Evolutionary conservation across 176 grass and related monocot genomes (phyloP), one percentile per base, ranked within the genome.

Genomic region (Rhynchospora breviuscula): DNA sequence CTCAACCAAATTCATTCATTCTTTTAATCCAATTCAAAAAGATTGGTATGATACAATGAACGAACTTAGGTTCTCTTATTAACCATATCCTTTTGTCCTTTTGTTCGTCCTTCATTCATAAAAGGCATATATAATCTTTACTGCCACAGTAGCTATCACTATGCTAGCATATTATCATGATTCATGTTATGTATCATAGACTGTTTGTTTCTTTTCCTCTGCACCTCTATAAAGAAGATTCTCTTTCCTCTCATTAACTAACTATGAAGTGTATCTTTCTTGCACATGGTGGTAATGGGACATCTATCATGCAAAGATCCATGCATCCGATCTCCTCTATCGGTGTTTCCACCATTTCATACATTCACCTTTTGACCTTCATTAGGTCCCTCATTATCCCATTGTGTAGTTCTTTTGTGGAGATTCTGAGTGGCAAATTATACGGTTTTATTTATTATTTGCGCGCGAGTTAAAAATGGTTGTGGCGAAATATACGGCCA

Each of bases 161-260:
- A 25, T 76, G 73, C 72, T 56, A 77, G 73, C 73, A 56, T 77
- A 57, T 77, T 57, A 53, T 29, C 72, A 77, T 77, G 73, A 33
- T 77, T 77, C 25, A 17, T 56, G 23, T 14, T 77, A 23, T 56
- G 49, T 53, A 29, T 81, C 7, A 65, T 49, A 53, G 22, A 52
- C 62, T 25, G 60, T 52, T 81, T 67, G 62, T 67, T 66, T 80
- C 78, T 63, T 63, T 79, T 47, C 1, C 59, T 48, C 44, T 82
- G 79, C 60, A 66, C 60, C 79, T 63, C 33, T 66, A 66, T 23
- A 82, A 64, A 82, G 33, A 64, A 82, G 60, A 64, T 82, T 82
- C 79, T 63, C 79, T 82, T 80, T 80, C 79, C 21, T 29, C 23
- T 49, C 80, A 81, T 81, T 82, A 82, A 82, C 62, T 33, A 82